Conservation (phyloP, 2,329 filamentous ascomycete genomes). For the Neopestalotiopsis rosae region DNA sequence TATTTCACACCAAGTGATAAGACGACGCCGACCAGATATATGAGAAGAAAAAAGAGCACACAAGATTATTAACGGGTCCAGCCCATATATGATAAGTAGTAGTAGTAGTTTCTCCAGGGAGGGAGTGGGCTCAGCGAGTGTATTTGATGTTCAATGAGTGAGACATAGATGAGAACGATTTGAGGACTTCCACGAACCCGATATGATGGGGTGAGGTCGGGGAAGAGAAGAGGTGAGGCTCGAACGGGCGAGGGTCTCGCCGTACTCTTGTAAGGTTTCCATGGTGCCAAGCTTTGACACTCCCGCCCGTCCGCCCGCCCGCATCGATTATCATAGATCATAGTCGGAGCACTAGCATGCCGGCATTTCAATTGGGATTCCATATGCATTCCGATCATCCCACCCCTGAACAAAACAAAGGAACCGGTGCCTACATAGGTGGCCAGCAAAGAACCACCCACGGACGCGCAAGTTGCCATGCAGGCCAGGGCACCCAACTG, state of each 20-base stretch:
- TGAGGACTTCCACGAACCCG: neutral
- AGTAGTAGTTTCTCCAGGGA: neutral
- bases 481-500: too few species aligned
- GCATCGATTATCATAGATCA: neutral
- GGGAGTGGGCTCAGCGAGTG: neutral
- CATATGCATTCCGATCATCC: too few species aligned
- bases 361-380: too few species aligned
- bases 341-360: too few species aligned
- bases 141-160: neutral
- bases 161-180: neutral
- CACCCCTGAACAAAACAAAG: too few species aligned
- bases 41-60: neutral
- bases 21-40: neutral
- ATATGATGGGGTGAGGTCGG: neutral
- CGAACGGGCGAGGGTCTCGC: neutral
- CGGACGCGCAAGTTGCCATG: too few species aligned
- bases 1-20: neutral
- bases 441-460: too few species aligned
- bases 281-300: conserved; percentile 1
- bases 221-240: neutral
- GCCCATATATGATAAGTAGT: neutral
- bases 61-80: neutral
- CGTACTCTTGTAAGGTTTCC: neutral
- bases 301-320: neutral
- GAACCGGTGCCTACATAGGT: too few species aligned